Evolutionary conservation across 2,329 filamentous ascomycete genomes (phyloP).

Genomic region (Corniculantispora saksenae): DNA sequence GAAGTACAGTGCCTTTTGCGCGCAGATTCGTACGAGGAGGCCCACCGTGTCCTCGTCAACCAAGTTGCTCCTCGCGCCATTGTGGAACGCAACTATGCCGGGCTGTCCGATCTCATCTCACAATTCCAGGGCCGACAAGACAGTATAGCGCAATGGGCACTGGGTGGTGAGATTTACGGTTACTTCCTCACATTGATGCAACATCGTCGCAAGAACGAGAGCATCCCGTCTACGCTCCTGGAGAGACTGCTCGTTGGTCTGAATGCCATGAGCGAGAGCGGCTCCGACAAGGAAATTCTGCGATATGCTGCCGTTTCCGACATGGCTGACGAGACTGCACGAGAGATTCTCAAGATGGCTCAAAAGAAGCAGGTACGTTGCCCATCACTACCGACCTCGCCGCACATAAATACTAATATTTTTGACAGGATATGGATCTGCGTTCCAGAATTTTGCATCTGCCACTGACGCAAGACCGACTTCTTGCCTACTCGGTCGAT

Average conservation of each 20-base stretch:
- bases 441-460: constrained; percentile 53
- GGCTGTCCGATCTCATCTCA: constrained; percentile 67
- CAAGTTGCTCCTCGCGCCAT: constrained; percentile 81
- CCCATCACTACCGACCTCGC: not conserved
- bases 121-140: constrained; percentile 67
- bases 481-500: constrained; percentile 69
- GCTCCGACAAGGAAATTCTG: constrained; percentile 52
- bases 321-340: constrained; percentile 74
- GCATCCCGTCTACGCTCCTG: constrained; percentile 47
- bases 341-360: constrained; percentile 57
- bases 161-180: constrained; percentile 78
- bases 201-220: constrained; percentile 42
- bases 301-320: constrained; percentile 72
- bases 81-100: constrained; percentile 77
- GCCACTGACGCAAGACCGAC: constrained; percentile 71
- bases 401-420: not conserved
- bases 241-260: constrained; percentile 59
- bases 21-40: constrained; percentile 74
- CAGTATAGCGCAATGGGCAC: constrained; percentile 70
- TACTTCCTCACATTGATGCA: constrained; percentile 58
- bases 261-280: constrained; percentile 52
- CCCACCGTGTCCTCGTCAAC: constrained; percentile 78
- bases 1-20: constrained; percentile 81
- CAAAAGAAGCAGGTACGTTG: constrained; percentile 59
- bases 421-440: constrained; percentile 37